phyloP scores from a whole-genome alignment of 805 yeast genomes.

The Debaryomyces tyrocola region DNA sequence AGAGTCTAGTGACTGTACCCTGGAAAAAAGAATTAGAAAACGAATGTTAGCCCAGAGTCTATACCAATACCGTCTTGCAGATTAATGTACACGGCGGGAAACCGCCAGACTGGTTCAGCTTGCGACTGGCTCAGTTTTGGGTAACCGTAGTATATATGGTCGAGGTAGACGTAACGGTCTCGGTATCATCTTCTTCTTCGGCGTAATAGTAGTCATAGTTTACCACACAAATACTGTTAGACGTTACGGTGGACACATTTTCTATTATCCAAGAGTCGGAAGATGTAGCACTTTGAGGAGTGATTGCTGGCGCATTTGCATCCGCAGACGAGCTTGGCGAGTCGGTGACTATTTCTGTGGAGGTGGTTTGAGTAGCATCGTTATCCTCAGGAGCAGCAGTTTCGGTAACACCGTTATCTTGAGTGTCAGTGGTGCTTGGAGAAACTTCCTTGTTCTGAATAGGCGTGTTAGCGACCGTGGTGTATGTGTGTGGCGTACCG shows the following conservation, averaged over 20 bases:
- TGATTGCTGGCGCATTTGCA: conserved; percentile 26
- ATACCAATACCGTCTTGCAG: too few species aligned
- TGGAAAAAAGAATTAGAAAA: too few species aligned
- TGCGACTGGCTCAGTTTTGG: conserved; percentile 2
- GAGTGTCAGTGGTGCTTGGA: conserved; percentile 6
- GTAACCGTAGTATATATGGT: conserved; percentile 37
- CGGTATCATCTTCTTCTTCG: conserved; percentile 26
- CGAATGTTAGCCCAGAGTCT: too few species aligned
- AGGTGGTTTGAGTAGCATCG: conserved; percentile 12
- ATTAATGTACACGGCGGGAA: too few species aligned
- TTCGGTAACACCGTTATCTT: conserved; percentile 6
- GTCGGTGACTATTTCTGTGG: conserved; percentile 15
- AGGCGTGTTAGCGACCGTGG: conserved; percentile 36
- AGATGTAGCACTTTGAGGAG: conserved; percentile 25
- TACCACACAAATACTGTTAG: conserved; percentile 34
- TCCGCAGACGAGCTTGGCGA: conserved; percentile 5
- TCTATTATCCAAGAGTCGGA: conserved; percentile 35
- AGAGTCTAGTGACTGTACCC: too few species aligned
- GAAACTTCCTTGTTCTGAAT: conserved; percentile 15
- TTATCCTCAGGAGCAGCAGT: conserved; percentile 10
- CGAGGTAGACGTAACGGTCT: conserved; percentile 40
- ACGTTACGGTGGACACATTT: conserved; percentile 27
- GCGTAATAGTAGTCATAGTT: conserved; percentile 37
- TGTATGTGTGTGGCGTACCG: conserved; percentile 36
- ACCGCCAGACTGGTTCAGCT: too few species aligned